Evolutionary conservation across 2,329 filamentous ascomycete species (phyloP).

Genomic region (Xylariaceae sp.): DNA sequence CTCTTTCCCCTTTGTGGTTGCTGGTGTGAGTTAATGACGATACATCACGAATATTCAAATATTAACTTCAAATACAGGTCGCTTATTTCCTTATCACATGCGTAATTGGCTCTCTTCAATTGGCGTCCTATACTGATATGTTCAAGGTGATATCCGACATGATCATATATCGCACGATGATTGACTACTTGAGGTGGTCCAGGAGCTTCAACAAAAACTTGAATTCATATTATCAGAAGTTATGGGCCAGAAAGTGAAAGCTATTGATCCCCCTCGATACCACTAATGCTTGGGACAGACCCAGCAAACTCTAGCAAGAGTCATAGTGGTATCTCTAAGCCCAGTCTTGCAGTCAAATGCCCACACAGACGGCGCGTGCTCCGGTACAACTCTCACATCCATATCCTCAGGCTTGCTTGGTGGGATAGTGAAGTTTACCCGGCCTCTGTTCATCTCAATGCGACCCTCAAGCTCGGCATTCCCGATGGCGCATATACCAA

Average conservation of each 20-base stretch:
- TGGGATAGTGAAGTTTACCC: slow-evolving; percentile 18
- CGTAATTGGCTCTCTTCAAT: slow-evolving; percentile 7
- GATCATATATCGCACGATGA: too few relatives aligned
- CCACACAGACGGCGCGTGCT: slow-evolving; percentile 21
- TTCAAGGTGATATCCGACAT: too few relatives aligned
- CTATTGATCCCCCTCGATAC: too few relatives aligned
- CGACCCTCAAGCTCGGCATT: slow-evolving; percentile 16
- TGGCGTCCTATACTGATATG: background rate
- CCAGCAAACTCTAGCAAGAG: slow-evolving; percentile 18
- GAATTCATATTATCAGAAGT: too few relatives aligned
- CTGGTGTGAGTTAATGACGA: slow-evolving; percentile 2
- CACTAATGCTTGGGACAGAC: slow-evolving; percentile 15
- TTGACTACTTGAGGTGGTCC: too few relatives aligned
- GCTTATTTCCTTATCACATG: slow-evolving; percentile 14
- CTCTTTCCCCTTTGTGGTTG: slow-evolving; percentile 7
- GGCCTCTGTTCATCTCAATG: slow-evolving; percentile 22
- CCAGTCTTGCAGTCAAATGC: slow-evolving; percentile 20
- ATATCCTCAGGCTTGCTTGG: slow-evolving; percentile 21
- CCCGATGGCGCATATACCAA: slow-evolving; percentile 18
- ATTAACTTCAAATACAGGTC: slow-evolving; percentile 5
- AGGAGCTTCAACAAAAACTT: too few relatives aligned
- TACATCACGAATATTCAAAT: background rate
- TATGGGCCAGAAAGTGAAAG: too few relatives aligned
- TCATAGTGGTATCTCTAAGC: slow-evolving; percentile 17
- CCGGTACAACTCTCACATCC: slow-evolving; percentile 18